These are phyloP conservation scores for Alternaria sp. DNA, from an alignment of 2,329 filamentous ascomycete species.

Conservation along the genomic window DNA sequence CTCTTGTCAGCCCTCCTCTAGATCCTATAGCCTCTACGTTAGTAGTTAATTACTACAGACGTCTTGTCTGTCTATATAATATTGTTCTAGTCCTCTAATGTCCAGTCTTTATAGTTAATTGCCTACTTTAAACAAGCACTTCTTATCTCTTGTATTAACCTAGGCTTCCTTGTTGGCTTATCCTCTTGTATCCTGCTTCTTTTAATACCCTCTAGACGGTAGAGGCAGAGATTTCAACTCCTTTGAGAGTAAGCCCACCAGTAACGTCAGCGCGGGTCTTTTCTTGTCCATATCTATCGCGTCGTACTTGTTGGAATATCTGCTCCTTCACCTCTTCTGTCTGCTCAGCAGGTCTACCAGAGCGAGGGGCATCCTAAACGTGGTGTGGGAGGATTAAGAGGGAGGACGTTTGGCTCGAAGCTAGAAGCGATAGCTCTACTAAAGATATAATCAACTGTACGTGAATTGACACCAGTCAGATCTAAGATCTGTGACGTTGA, in stretches of 20 bases:
- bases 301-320: constrained; percentile 12
- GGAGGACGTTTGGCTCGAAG: constrained; percentile 12
- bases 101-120: not conserved
- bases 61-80: constrained; percentile 2
- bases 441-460: constrained; percentile 19
- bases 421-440: constrained; percentile 15
- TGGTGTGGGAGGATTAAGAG: constrained; percentile 14
- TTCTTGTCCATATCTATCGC: constrained; percentile 16
- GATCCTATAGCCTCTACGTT: constrained; percentile 13
- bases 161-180: constrained; percentile 13
- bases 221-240: not conserved
- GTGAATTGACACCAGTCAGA: constrained; percentile 6
- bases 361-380: constrained; percentile 15
- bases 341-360: constrained; percentile 16
- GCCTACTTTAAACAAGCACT: constrained; percentile 3
- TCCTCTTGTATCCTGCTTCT: constrained; percentile 11
- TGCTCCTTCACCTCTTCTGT: constrained; percentile 3
- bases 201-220: not conserved
- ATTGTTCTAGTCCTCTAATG: not conserved
- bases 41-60: constrained; percentile 14
- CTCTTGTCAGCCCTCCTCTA: constrained; percentile 18
- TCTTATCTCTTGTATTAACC: constrained; percentile 16
- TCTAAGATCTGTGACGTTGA: constrained; percentile 4
- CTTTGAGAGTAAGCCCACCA: constrained; percentile 12
- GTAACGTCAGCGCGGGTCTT: constrained; percentile 16